Conservation (phyloP, 1,284 basidiomycete species). For the Ganoderma resinaceum region DNA sequence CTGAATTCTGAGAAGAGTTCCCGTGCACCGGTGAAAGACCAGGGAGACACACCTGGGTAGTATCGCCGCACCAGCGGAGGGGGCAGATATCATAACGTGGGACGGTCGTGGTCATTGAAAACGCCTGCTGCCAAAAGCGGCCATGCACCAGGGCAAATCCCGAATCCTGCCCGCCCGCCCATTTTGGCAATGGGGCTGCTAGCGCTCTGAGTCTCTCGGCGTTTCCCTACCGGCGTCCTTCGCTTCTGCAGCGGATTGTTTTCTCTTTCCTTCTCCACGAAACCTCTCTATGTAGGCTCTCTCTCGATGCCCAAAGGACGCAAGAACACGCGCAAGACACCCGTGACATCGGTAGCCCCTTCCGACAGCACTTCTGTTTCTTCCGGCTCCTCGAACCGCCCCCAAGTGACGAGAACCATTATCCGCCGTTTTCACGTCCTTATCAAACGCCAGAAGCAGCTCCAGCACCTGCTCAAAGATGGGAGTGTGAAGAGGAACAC, state of each 20-base stretch:
- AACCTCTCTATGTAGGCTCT: constrained; percentile 10
- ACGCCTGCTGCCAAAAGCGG: background rate
- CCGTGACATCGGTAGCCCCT: constrained; percentile 34
- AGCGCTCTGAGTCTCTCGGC: no score
- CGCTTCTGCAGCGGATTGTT: background rate
- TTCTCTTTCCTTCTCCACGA: constrained; percentile 4
- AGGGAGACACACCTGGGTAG: background rate
- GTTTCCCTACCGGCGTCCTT: no score
- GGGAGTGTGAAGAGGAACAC: constrained; percentile 7
- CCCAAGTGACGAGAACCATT: constrained; percentile 63
- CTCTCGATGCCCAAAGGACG: constrained; percentile 36
- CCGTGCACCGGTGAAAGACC: background rate
- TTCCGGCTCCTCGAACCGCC: constrained; percentile 47
- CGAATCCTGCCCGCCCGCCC: background rate
- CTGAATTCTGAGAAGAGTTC: background rate
- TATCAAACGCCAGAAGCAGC: constrained; percentile 62
- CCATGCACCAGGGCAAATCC: background rate
- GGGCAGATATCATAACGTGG: no score
- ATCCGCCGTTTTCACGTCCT: constrained; percentile 77
- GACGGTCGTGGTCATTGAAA: background rate
- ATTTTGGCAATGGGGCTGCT: no score
- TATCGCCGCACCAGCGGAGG: background rate
- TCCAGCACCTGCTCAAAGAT: constrained; percentile 42
- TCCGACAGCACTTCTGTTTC: constrained; percentile 20
- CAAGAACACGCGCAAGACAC: constrained; percentile 38